Evolutionary conservation across 192 early-diverging fungal species (phyloP).

Genomic region (Phlyctochytrium planicorne): DNA sequence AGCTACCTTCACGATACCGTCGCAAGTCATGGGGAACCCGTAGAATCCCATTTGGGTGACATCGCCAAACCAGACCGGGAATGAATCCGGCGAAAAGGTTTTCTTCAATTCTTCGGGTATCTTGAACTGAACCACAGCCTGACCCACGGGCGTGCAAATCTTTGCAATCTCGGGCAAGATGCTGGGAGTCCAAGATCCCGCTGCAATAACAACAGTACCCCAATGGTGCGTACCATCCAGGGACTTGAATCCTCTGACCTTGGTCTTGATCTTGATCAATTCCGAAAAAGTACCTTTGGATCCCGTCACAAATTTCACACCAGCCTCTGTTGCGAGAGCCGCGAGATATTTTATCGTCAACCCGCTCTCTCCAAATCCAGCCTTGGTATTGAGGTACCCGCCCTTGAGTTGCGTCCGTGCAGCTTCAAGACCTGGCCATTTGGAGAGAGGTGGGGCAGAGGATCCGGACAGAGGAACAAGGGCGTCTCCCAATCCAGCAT

Average conservation of each 20-base stretch:
- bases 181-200: conserved; percentile 52
- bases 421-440: neutral
- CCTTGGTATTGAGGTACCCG: conserved; percentile 14
- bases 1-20: conserved; percentile 48
- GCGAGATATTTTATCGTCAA: conserved; percentile 17
- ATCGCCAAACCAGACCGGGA: conserved; percentile 56
- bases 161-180: conserved; percentile 40
- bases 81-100: conserved; percentile 15
- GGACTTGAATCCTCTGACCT: conserved; percentile 12
- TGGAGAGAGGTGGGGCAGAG: neutral
- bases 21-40: conserved; percentile 45
- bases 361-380: conserved; percentile 11
- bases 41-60: conserved; percentile 45
- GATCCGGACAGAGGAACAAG: neutral
- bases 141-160: conserved; percentile 44
- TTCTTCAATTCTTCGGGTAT: conserved; percentile 22
- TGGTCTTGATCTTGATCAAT: neutral
- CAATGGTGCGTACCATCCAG: conserved; percentile 10
- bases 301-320: conserved; percentile 10
- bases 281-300: conserved; percentile 6
- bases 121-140: conserved; percentile 53
- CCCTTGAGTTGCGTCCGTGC: conserved; percentile 1
- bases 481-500: neutral
- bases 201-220: conserved; percentile 21
- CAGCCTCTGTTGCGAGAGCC: conserved; percentile 9